These are phyloP conservation scores for Diplodia mutila DNA, from an alignment of 2,329 filamentous ascomycete species.

Conservation along the genomic window DNA sequence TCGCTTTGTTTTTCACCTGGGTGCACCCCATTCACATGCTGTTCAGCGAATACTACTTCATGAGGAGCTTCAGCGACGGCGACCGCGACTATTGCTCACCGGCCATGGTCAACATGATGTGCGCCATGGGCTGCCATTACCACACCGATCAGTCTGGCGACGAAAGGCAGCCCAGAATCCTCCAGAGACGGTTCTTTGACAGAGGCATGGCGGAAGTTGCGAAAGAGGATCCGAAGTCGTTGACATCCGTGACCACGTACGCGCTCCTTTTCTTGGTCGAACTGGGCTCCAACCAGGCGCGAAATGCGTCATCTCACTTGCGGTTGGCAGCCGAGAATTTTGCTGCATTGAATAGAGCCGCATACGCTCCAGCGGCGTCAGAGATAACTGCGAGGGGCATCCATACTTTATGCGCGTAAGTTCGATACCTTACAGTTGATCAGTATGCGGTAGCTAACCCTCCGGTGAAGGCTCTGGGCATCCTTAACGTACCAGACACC, in stretches of 20 bases:
- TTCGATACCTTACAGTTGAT: background rate
- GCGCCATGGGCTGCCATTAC: constrained; percentile 36
- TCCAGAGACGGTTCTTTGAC: constrained; percentile 31
- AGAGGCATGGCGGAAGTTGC: constrained; percentile 29
- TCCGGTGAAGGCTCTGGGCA: constrained; percentile 27
- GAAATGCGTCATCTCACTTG: constrained; percentile 34
- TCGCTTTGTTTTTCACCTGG: constrained; percentile 38
- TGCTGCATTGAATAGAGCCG: background rate
- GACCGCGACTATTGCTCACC: constrained; percentile 32
- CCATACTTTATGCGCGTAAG: constrained; percentile 30
- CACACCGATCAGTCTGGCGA: constrained; percentile 28
- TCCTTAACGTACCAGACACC: constrained; percentile 34
- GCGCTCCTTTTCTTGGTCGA: constrained; percentile 37
- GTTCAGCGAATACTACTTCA: constrained; percentile 36
- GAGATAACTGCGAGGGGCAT: constrained; percentile 30
- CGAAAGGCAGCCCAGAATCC: constrained; percentile 25
- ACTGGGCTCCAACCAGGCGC: constrained; percentile 31
- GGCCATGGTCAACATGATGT: constrained; percentile 36
- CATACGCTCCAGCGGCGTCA: constrained; percentile 26
- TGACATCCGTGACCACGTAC: constrained; percentile 32
- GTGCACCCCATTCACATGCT: constrained; percentile 38
- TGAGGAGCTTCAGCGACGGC: constrained; percentile 29
- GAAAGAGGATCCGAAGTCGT: constrained; percentile 28
- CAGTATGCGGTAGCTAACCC: background rate
- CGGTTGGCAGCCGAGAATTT: constrained; percentile 31